phyloP scores from a whole-genome alignment of 2,329 filamentous ascomycete species.

The Pleurostoma richardsiae region DNA sequence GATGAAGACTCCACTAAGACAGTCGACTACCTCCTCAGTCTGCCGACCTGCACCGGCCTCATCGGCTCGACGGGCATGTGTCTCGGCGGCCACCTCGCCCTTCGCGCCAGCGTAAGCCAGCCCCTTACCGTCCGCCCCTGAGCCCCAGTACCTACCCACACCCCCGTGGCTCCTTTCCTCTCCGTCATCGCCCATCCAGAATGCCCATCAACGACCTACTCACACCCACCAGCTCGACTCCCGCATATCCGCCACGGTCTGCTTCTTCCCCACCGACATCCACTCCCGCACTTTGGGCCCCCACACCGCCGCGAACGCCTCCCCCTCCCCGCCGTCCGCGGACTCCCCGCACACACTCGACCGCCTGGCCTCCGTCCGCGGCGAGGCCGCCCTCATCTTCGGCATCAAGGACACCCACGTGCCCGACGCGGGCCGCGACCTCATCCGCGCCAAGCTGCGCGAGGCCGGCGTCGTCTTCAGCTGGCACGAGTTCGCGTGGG shows the following conservation, averaged over 20 bases:
- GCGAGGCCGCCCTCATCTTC: slow-evolving; percentile 84
- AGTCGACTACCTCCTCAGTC: slow-evolving; percentile 64
- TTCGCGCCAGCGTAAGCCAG: slow-evolving; percentile 45
- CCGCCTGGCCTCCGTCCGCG: slow-evolving; percentile 8
- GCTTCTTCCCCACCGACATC: slow-evolving; percentile 91
- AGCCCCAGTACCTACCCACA: too few species aligned
- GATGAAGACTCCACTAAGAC: slow-evolving; percentile 70
- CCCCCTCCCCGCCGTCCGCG: slow-evolving; percentile 25
- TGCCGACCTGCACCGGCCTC: slow-evolving; percentile 74
- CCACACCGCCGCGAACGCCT: slow-evolving; percentile 40
- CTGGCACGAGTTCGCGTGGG: slow-evolving; percentile 89
- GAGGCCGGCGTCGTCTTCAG: slow-evolving; percentile 69
- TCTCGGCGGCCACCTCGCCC: slow-evolving; percentile 79
- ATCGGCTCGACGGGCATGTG: slow-evolving; percentile 87
- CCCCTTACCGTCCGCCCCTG: neutral
- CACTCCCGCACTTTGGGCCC: slow-evolving; percentile 74
- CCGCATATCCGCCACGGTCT: slow-evolving; percentile 70
- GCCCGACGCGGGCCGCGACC: slow-evolving; percentile 72
- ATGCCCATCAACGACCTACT: slow-evolving; percentile 2
- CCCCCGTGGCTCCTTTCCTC: neutral
- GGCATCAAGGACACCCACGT: slow-evolving; percentile 90
- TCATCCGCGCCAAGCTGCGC: slow-evolving; percentile 77
- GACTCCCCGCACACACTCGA: slow-evolving; percentile 14
- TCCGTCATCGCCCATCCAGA: neutral
- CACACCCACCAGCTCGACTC: slow-evolving; percentile 55